A percentile compares a stretch with the other conserved stretches of the same genome.
phyloP scores from a whole-genome alignment of 768 basidiomycete genomes.

The Hysterangium stoloniferum region DNA sequence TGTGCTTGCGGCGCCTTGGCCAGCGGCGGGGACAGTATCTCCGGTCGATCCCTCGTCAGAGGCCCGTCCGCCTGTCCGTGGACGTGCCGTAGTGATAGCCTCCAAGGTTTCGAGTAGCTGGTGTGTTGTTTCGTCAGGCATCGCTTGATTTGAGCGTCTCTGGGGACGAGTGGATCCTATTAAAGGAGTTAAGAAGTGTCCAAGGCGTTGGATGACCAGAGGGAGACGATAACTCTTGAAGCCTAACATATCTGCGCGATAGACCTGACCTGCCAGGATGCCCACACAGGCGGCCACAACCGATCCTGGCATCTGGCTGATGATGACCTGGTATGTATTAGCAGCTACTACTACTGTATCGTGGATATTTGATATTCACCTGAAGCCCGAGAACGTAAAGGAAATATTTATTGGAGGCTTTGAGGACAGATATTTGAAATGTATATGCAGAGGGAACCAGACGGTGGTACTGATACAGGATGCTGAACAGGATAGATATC shows the following conservation, averaged over 20 bases:
- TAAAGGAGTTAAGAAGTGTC: constrained; percentile 54
- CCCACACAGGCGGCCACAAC: constrained; percentile 55
- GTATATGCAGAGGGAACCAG: constrained; percentile 71
- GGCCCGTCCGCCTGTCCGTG: constrained; percentile 20
- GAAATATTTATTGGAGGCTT: constrained; percentile 70
- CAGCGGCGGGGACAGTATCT: constrained; percentile 15
- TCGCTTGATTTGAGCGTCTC: constrained; percentile 62
- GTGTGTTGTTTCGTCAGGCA: constrained; percentile 45
- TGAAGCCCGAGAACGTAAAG: constrained; percentile 65
- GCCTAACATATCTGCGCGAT: constrained; percentile 74
- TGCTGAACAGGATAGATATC: constrained; percentile 65
- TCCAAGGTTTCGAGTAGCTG: constrained; percentile 41
- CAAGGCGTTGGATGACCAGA: constrained; percentile 44
- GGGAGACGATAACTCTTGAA: constrained; percentile 78
- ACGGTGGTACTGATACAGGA: constrained; percentile 76
- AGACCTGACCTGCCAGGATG: constrained; percentile 62
- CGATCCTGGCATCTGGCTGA: constrained; percentile 61
- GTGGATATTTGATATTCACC: constrained; percentile 33
- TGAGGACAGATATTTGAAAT: constrained; percentile 67
- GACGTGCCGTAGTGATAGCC: constrained; percentile 53
- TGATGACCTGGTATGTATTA: constrained; percentile 46
- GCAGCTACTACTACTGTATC: not conserved
- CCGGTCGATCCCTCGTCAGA: constrained; percentile 19
- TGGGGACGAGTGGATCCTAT: constrained; percentile 58
- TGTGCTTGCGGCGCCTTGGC: constrained; percentile 20